Conservation (phyloP, 192 early-diverging fungal species). For the Backusella circina region DNA sequence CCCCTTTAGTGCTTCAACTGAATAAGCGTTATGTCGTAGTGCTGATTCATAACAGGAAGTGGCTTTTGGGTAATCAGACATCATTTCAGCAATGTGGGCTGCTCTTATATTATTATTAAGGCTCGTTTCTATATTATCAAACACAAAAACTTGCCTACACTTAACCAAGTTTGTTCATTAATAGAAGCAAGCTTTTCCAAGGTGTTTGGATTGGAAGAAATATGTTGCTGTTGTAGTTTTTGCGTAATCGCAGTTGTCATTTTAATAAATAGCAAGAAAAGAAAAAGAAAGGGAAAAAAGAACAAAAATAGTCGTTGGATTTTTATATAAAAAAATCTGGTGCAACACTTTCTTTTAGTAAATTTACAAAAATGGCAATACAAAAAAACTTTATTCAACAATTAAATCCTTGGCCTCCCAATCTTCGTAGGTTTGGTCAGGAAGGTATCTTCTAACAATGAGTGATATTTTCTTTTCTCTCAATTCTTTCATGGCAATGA, state of each 20-base stretch:
- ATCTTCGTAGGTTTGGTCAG: conserved; percentile 93
- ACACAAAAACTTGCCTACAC: conserved; percentile 36
- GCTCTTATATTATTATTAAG: conserved; percentile 5
- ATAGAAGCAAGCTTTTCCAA: conserved; percentile 47
- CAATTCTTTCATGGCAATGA: conserved; percentile 94
- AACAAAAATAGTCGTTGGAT: neutral
- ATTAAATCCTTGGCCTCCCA: conserved; percentile 92
- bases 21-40: conserved; percentile 91
- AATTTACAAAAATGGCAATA: neutral
- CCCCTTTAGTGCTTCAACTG: conserved; percentile 72
- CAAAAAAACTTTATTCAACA: conserved; percentile 44
- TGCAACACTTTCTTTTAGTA: neutral
- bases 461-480: conserved; percentile 90
- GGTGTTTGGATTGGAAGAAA: conserved; percentile 5
- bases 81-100: conserved; percentile 38
- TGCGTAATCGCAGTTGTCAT: neutral
- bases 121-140: neutral
- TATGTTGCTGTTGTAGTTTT: conserved; percentile 8
- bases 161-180: conserved; percentile 63
- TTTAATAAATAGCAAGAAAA: neutral
- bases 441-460: conserved; percentile 88
- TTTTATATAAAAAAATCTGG: neutral
- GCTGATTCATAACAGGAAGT: conserved; percentile 86
- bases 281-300: neutral
- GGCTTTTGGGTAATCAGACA: conserved; percentile 83